Evolutionary conservation across 1,139 yeast species (phyloP), one percentile per base, ranked within the genome.

Genomic region (Casaregolazyma lundiana): DNA sequence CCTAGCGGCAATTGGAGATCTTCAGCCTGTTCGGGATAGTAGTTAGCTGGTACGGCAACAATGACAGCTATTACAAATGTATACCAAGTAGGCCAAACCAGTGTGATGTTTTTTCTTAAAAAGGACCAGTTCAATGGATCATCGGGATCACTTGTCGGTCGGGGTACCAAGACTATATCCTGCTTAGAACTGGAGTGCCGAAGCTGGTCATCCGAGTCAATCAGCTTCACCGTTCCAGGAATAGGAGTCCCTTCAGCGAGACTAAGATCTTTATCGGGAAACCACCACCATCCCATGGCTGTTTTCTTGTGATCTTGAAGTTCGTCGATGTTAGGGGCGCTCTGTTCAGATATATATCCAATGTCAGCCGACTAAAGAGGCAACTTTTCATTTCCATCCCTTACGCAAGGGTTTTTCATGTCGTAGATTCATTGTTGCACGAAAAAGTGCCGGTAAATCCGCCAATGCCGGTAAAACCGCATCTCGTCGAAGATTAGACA

Each of bases 171-270:
- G 20, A 74, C 69, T 48, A 75, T 69, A 21, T 62, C 66, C 4
- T 59, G 54, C 32, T 58, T 51, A 2, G 58, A 58, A 55, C 60
- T 17, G 5, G 34, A 9, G 56, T 58, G 32, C 51, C 48, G 53
- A 26, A 62, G 45, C 26, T 52, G 51, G 22, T 63, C 65, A 8
- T 68, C 69, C 29, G 73, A 47, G 60, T 80, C 84, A 17, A 81
- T 75, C 40, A 81, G 67, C 50, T 76, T 79, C 4, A 78, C 69
- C 4, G 85, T 80, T 20, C 88, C 87, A 4, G 52, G 50, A 19
- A 50, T 32, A 3, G 26, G 41, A n/a, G 50, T 46, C 16, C 52
- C 52, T 37, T 49, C 52, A 9, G 39, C 42, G 15, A 49, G 44
- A 32, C 35, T 42, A 18, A 48, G 39, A 41, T 49, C 51, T 8